Evolutionary conservation across 441 rosid species (phyloP), one percentile per base, ranked within the genome.

Genomic region (Metrosideros polymorpha): DNA sequence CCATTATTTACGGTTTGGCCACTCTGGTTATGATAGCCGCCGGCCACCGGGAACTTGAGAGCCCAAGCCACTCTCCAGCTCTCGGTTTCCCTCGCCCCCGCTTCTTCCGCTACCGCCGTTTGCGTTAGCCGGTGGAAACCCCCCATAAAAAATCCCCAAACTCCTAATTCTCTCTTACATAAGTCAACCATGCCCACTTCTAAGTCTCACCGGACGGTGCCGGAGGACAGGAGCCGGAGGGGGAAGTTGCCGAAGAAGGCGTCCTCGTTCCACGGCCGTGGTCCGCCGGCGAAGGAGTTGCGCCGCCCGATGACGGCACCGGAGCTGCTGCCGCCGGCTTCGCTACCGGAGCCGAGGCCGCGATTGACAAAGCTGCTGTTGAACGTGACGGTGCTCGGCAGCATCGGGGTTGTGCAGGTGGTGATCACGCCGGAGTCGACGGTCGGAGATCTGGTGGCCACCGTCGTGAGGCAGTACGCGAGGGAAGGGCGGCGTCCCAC

Each of bases 301-400:
- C 45, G 13, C 56, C 49, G 88, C 29, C 88, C 88, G 43, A 51
- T 55, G 52, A 86, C 88, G 61, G 85, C 53, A 53, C 82, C 85
- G 6, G 85, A 86, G 30, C 63, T 86, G 25, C 61, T 13, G 83
- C n/a, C 39, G 51, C 15, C 56, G 39, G 25, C 29, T 45, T 5
- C 8, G 79, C 42, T 30, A 12, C 18, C 42, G 57, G 61, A 52
- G 84, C 55, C 55, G 84, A 52, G 57, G 55, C 84, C 45, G 61
- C 57, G 55, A n/a, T 43, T 83, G 43, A 83, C 84, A 29, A 83
- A 83, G 84, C 84, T 83, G 61, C 61, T 83, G 45, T 43, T 83
- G 57, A 83, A 83, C 84, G 84, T 83, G 61, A 83, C 84, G 57
- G 54, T 83, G 43, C 84, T 50, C 19, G 84, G 84, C 45, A 24